phyloP scores from a whole-genome alignment of 2,329 filamentous ascomycete species.

The Talaromyces sp. region DNA sequence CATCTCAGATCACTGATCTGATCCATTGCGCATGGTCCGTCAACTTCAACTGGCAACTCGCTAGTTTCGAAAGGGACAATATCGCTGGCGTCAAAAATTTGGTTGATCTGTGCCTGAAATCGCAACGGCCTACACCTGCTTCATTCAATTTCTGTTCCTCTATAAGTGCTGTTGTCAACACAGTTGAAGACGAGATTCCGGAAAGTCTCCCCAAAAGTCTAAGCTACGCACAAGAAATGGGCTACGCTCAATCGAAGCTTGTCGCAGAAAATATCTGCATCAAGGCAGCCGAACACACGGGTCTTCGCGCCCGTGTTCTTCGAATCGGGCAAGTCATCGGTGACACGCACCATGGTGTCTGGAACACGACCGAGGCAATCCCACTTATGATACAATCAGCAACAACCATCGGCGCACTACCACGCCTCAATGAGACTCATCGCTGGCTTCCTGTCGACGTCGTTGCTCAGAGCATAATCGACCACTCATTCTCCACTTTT shows the following conservation, averaged over 20 bases:
- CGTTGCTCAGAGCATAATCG: conserved; percentile 36
- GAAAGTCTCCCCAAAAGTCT: conserved; percentile 38
- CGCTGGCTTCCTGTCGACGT: conserved; percentile 47
- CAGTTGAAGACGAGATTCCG: conserved; percentile 28
- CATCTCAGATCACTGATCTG: conserved; percentile 29
- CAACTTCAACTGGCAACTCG: conserved; percentile 59
- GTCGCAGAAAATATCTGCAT: conserved; percentile 41
- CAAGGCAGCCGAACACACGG: conserved; percentile 32
- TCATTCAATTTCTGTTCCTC: conserved; percentile 53
- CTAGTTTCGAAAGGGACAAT: conserved; percentile 54
- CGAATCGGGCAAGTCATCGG: conserved; percentile 53
- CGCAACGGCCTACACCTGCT: conserved; percentile 29
- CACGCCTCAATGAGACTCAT: conserved; percentile 44
- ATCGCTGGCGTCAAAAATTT: conserved; percentile 50
- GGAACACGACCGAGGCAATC: conserved; percentile 53
- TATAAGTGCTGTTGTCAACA: conserved; percentile 43
- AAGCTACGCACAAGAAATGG: conserved; percentile 41
- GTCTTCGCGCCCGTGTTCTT: conserved; percentile 37
- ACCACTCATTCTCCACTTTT: conserved; percentile 29
- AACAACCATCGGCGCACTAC: conserved; percentile 44
- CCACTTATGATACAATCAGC: conserved; percentile 52
- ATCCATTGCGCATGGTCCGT: conserved; percentile 65
- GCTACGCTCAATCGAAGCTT: conserved; percentile 46
- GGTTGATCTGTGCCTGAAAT: conserved; percentile 36
- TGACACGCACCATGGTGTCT: conserved; percentile 47